Percentiles rank a stretch among this genome's conserved stretches.
Evolutionary conservation across 192 early-diverging fungal species (phyloP).

Genomic region (Powellomyces hirtus): DNA sequence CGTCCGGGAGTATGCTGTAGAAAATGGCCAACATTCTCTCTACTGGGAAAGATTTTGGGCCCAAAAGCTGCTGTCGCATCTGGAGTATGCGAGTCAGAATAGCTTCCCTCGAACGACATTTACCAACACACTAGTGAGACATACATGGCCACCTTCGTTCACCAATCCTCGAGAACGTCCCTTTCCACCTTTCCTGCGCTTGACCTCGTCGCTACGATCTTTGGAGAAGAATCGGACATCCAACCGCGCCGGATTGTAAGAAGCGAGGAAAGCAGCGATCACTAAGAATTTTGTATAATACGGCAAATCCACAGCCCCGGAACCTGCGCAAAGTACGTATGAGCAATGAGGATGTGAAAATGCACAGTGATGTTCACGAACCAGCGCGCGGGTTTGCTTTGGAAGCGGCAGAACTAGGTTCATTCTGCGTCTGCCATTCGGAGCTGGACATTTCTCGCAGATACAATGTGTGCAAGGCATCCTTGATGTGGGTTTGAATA

Average conservation of each 20-base stretch:
- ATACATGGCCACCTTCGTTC: slow-evolving; percentile 27
- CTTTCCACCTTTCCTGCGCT: slow-evolving; percentile 10
- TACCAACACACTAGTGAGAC: not conserved
- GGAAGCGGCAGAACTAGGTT: not conserved
- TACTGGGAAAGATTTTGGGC: slow-evolving; percentile 90
- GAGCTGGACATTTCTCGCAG: slow-evolving; percentile 86
- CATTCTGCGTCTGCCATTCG: slow-evolving; percentile 61
- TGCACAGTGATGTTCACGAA: not conserved
- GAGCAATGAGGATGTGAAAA: too few species aligned
- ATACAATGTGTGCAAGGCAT: slow-evolving; percentile 82
- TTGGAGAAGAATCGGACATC: slow-evolving; percentile 86
- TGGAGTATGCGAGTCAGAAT: not conserved
- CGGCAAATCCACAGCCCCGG: slow-evolving; percentile 54
- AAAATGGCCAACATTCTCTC: slow-evolving; percentile 98
- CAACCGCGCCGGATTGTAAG: slow-evolving; percentile 85
- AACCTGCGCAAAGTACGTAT: not conserved
- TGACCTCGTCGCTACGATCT: slow-evolving; percentile 44
- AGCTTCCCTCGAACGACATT: not conserved
- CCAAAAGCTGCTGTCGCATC: slow-evolving; percentile 81
- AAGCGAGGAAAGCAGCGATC: slow-evolving; percentile 86
- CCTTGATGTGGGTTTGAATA: slow-evolving; percentile 76
- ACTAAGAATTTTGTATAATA: slow-evolving; percentile 88
- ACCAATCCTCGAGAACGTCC: slow-evolving; percentile 9
- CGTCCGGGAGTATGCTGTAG: slow-evolving; percentile 62
- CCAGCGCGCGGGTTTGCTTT: not conserved